Conservation (phyloP, 805 yeast species). For the Candida fluviatilis region DNA sequence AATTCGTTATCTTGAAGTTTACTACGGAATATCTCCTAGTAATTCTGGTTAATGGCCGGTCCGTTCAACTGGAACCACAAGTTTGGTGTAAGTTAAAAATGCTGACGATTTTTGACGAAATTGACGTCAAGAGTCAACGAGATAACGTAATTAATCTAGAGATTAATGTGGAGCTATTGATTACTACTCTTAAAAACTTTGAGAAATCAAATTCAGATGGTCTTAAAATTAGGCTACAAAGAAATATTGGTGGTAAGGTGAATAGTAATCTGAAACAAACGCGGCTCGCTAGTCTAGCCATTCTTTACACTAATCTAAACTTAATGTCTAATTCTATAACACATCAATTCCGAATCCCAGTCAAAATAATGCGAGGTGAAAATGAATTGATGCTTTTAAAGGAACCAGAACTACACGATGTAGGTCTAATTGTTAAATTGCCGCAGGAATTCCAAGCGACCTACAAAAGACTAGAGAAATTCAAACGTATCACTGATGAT, state of each 20-base stretch:
- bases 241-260: conserved; percentile 18
- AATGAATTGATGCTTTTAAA: conserved; percentile 45
- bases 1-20: conserved; percentile 54
- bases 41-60: conserved; percentile 41
- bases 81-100: conserved; percentile 59
- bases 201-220: conserved; percentile 51
- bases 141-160: conserved; percentile 58
- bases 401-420: conserved; percentile 60
- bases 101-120: conserved; percentile 41
- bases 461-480: conserved; percentile 64
- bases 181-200: conserved; percentile 53
- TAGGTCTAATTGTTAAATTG: conserved; percentile 53
- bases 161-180: conserved; percentile 55
- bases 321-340: conserved; percentile 43
- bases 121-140: conserved; percentile 49
- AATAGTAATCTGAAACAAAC: conserved; percentile 23
- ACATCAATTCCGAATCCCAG: conserved; percentile 71
- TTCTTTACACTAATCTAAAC: conserved; percentile 50
- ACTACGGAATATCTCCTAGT: conserved; percentile 46
- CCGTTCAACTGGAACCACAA: conserved; percentile 54
- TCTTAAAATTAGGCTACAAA: conserved; percentile 48
- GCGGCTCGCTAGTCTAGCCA: conserved; percentile 48
- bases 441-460: conserved; percentile 47
- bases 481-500: conserved; percentile 44
- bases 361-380: conserved; percentile 52